These are phyloP conservation scores for Rhododendron williamsianum DNA, from an alignment of 148 eudicot species.

Conservation along the genomic window DNA sequence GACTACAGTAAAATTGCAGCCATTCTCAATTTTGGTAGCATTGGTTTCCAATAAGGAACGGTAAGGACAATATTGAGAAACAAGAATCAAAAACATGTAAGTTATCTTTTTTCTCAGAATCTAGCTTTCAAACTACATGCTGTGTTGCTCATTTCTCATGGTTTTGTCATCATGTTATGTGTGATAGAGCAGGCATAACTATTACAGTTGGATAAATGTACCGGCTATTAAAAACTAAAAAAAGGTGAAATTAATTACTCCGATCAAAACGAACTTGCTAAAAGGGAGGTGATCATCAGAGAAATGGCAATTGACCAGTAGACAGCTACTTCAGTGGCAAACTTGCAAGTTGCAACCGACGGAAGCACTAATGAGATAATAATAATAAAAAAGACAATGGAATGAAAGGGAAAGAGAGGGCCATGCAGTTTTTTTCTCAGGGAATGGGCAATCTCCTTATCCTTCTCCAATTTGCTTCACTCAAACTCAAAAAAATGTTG, in stretches of 20 bases:
- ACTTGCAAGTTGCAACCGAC: background rate
- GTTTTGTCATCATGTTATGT: background rate
- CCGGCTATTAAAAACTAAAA: background rate
- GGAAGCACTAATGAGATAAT: background rate
- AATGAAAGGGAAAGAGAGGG: background rate
- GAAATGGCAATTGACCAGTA: background rate
- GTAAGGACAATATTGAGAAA: background rate
- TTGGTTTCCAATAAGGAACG: background rate
- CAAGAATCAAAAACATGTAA: background rate
- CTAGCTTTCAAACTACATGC: background rate
- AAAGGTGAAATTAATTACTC: background rate
- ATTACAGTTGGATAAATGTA: background rate
- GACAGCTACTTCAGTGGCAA: background rate
- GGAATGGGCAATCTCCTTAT: background rate
- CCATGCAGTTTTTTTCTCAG: background rate
- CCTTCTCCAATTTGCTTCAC: background rate
- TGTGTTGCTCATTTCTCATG: background rate
- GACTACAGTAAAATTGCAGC: background rate
- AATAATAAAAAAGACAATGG: background rate
- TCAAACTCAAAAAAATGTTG: background rate
- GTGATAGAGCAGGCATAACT: background rate
- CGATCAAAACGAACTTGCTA: background rate
- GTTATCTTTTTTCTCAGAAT: background rate
- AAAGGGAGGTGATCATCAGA: background rate
- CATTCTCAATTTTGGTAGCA: background rate